These are phyloP conservation scores for Meyerozyma elateridarum DNA, from an alignment of 1,139 yeast genomes.

Conservation along the genomic window DNA sequence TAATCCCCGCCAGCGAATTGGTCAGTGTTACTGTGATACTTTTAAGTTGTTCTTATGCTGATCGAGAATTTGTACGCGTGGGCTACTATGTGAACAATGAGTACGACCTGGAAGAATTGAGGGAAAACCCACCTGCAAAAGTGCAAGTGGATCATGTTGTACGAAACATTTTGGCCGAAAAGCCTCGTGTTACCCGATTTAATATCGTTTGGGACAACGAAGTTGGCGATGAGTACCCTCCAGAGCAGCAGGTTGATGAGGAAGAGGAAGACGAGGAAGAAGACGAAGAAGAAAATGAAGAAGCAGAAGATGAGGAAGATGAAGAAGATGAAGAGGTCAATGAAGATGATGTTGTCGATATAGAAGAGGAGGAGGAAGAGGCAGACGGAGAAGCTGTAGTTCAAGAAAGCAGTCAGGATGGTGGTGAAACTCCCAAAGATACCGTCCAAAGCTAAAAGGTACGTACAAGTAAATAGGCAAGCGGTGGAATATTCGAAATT, in stretches of 20 bases:
- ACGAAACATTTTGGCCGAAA: slow-evolving; percentile 90
- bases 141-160: slow-evolving; percentile 94
- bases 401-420: slow-evolving; percentile 13
- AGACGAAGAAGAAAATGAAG: slow-evolving; percentile 47
- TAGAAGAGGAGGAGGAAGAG: slow-evolving; percentile 28
- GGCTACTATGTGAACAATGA: slow-evolving; percentile 98
- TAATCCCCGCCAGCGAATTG: slow-evolving; percentile 92
- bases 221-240: slow-evolving; percentile 68
- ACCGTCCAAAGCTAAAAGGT: slow-evolving; percentile 7
- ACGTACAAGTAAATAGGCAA: too few species aligned
- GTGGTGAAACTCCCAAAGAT: slow-evolving; percentile 16
- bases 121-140: slow-evolving; percentile 90
- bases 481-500: too few species aligned
- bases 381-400: slow-evolving; percentile 32
- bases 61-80: slow-evolving; percentile 90
- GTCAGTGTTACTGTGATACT: slow-evolving; percentile 93
- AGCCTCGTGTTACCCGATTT: slow-evolving; percentile 94
- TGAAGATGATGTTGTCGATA: slow-evolving; percentile 47
- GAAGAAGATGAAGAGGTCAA: slow-evolving; percentile 52
- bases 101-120: slow-evolving; percentile 85
- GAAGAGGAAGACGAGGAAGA: slow-evolving; percentile 63
- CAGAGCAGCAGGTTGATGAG: slow-evolving; percentile 45
- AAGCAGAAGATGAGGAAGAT: slow-evolving; percentile 55
- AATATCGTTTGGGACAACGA: slow-evolving; percentile 91
- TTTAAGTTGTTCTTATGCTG: slow-evolving; percentile 88